Evolutionary conservation across 257 asterid species (phyloP), one percentile per base, ranked within the genome.

Genomic region (Solanum chmielewskii): DNA sequence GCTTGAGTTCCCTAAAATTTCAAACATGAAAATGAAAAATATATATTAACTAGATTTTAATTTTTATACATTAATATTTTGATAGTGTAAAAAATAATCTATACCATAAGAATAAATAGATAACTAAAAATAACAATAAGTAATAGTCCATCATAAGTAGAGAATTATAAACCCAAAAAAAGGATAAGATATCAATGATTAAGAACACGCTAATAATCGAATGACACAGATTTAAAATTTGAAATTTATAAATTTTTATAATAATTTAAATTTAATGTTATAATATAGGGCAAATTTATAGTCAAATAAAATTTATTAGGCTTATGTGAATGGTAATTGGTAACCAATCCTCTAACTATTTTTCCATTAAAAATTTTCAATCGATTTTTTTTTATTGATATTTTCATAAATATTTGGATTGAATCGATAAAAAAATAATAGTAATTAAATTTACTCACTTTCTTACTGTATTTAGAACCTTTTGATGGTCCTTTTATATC

Each of bases 401-500:
- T 56, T 56, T 56, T 56, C 1, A 56, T 20, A 20, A 2, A 56
- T 56, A 56, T 56, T 59, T 59, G 3, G 5, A 59, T 59, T 59
- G 25, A 59, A 20, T 20, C 66, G 5, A 2, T 3, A 7, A 7
- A 3, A 13, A 56, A 6, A 18, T 0, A 18, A 18, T 18, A 52
- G 3, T 33, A 83, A 27, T 2, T 8, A 64, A 60, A 31, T 37
- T 62, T 6, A 86, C 94, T 89, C 69, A 93, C 99, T 91, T 93
- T 93, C 78, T 85, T 64, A 64, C 15, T 91, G 89, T 89, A 91
- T 89, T 93, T 93, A 90, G 96, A 93, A 87, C 95, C 96, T 91
- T 93, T 96, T 37, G 98, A 95, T 87, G 99, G 99, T 87, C 98
- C 99, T 91, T 94, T 94, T 83, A 95, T 96, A 95, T 96, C 99